Conservation (phyloP, 2,329 filamentous ascomycete genomes). For the Pyrenochaeta sp. region DNA sequence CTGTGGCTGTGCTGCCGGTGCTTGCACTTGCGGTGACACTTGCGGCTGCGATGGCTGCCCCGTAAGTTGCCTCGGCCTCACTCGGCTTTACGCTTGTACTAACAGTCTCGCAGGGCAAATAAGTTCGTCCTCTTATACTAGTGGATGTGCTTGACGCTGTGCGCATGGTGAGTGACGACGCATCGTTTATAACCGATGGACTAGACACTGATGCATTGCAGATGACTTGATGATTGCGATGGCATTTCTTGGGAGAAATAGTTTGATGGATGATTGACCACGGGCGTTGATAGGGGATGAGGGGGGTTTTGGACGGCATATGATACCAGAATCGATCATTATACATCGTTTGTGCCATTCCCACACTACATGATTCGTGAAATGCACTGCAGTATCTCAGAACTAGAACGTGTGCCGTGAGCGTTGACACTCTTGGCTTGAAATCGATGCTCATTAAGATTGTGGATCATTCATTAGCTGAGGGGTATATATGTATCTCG, state of each 20-base stretch:
- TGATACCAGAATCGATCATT: too few relatives aligned
- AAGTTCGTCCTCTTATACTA: slow-evolving; percentile 7
- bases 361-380: too few relatives aligned
- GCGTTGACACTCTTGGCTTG: too few relatives aligned
- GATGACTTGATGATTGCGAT: neutral
- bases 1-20: slow-evolving; percentile 34
- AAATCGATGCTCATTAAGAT: too few relatives aligned
- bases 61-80: slow-evolving; percentile 17
- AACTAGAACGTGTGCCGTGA: too few relatives aligned
- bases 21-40: slow-evolving; percentile 33
- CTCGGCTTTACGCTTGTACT: neutral
- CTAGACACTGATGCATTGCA: neutral
- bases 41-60: slow-evolving; percentile 39
- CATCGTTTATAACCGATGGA: neutral
- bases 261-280: neutral
- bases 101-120: slow-evolving; percentile 23
- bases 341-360: too few relatives aligned
- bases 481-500: too few relatives aligned
- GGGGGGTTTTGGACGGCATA: too few relatives aligned
- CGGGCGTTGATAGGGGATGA: too few relatives aligned
- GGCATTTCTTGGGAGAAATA: neutral
- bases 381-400: too few relatives aligned
- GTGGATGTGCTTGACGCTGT: neutral
- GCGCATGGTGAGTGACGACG: slow-evolving; percentile 3
- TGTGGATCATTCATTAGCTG: too few relatives aligned